A percentile compares a stretch with the other conserved stretches of the same genome.
Evolutionary conservation across 331 rosid genomes (phyloP).

Genomic region (Dryas integrifolia): DNA sequence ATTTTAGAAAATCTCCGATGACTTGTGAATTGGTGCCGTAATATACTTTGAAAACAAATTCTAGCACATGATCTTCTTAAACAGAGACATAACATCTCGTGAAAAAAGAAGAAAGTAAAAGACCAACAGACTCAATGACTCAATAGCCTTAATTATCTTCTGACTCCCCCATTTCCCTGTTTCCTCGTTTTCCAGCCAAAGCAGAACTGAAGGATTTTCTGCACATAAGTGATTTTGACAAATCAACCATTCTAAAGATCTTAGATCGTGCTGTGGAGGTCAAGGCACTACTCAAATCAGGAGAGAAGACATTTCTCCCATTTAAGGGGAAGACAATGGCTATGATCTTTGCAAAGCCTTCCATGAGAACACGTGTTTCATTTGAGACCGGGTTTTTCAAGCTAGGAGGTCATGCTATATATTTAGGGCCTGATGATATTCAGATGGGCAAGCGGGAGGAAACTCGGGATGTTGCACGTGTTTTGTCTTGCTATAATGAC

Average conservation of each 20-base stretch:
- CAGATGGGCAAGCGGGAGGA: constrained; percentile 99
- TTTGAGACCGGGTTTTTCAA: constrained; percentile 84
- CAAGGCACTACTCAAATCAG: constrained; percentile 74
- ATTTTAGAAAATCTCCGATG: background rate
- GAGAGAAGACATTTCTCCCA: constrained; percentile 76
- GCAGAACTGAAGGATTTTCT: constrained; percentile 66
- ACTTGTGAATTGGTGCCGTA: background rate
- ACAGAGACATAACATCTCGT: background rate
- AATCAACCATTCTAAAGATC: constrained; percentile 68
- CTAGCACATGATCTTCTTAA: background rate
- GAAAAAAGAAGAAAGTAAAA: background rate
- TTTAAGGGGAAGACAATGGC: constrained; percentile 92
- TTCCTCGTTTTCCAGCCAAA: constrained; percentile 40
- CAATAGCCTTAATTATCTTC: background rate
- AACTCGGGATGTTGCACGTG: constrained; percentile 90
- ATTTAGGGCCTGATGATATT: constrained; percentile 89
- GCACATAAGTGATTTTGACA: constrained; percentile 76
- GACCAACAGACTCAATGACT: background rate
- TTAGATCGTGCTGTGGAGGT: constrained; percentile 77
- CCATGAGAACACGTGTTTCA: constrained; percentile 94
- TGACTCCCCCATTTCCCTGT: background rate
- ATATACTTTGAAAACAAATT: background rate
- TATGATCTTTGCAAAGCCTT: constrained; percentile 93
- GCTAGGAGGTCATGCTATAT: constrained; percentile 91
- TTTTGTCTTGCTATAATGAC: constrained; percentile 78